A percentile compares a stretch with the other conserved stretches of the same genome.
phyloP scores from a whole-genome alignment of 2,329 filamentous ascomycete species.

The Emydomyces testavorans region DNA sequence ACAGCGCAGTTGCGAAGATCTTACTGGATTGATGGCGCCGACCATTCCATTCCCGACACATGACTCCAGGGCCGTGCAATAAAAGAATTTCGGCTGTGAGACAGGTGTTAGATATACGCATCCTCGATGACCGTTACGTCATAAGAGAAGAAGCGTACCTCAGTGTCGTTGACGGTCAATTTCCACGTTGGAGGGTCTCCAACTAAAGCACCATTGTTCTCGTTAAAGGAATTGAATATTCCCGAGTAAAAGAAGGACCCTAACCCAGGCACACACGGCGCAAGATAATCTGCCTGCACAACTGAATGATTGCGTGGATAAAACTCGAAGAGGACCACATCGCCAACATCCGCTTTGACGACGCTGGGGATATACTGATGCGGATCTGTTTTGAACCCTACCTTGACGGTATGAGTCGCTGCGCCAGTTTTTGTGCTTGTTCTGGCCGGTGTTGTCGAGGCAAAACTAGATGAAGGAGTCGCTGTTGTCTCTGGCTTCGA shows the following conservation, averaged over 20 bases:
- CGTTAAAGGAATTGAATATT: slow-evolving; percentile 36
- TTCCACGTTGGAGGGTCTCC: slow-evolving; percentile 30
- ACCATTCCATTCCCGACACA: slow-evolving; percentile 60
- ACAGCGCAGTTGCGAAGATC: slow-evolving; percentile 13
- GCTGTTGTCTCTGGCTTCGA: background rate
- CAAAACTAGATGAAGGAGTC: background rate
- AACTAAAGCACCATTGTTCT: slow-evolving; percentile 35
- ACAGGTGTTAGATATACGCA: slow-evolving; percentile 6
- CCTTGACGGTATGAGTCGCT: slow-evolving; percentile 26
- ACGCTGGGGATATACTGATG: slow-evolving; percentile 25
- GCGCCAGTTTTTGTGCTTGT: background rate
- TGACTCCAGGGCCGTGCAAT: slow-evolving; percentile 55
- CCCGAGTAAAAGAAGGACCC: slow-evolving; percentile 24
- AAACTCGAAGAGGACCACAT: slow-evolving; percentile 45
- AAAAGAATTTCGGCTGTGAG: slow-evolving; percentile 51
- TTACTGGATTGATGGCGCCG: slow-evolving; percentile 60
- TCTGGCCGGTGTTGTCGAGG: background rate
- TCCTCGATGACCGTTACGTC: too few relatives aligned
- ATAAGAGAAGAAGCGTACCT: slow-evolving; percentile 21
- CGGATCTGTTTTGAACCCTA: slow-evolving; percentile 25
- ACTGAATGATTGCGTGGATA: slow-evolving; percentile 54
- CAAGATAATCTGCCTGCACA: slow-evolving; percentile 47
- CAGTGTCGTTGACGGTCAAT: slow-evolving; percentile 46
- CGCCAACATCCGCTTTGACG: slow-evolving; percentile 25
- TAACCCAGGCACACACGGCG: slow-evolving; percentile 50